A percentile compares a stretch with the other conserved stretches of the same genome.
phyloP scores from a whole-genome alignment of 306 rosid species.

The Sophora flavescens region DNA sequence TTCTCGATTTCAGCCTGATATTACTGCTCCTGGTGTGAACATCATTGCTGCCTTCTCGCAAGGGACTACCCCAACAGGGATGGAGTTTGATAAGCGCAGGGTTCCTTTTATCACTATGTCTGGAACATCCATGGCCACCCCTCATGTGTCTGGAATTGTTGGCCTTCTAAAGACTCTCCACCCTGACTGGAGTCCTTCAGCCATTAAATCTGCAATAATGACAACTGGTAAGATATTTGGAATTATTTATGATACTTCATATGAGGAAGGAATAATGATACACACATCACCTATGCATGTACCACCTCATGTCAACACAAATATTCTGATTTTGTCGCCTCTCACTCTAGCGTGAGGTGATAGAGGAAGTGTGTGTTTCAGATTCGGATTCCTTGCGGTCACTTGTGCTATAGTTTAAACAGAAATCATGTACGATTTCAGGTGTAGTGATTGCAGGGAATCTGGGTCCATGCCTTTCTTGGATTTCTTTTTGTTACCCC shows the following conservation, averaged over 20 bases:
- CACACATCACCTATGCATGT: no score
- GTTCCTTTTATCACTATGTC: slow-evolving; percentile 62
- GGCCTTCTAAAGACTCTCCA: slow-evolving; percentile 74
- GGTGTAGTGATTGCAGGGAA: no score
- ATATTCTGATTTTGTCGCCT: no score
- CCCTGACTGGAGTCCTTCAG: slow-evolving; percentile 74
- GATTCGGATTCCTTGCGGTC: no score
- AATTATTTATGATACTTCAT: not conserved
- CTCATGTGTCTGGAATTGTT: slow-evolving; percentile 75
- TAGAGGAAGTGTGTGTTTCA: no score
- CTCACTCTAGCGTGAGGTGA: no score
- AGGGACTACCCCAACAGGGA: slow-evolving; percentile 56
- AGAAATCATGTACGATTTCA: no score
- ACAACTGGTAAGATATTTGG: slow-evolving; percentile 54
- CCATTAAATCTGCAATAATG: slow-evolving; percentile 74
- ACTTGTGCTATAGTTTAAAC: no score
- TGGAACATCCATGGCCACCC: slow-evolving; percentile 90
- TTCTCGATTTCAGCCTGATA: slow-evolving; percentile 64
- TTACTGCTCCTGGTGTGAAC: slow-evolving; percentile 80
- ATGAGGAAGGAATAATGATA: no score
- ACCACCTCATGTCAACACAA: no score
- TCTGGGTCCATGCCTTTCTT: no score
- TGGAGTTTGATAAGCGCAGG: slow-evolving; percentile 53
- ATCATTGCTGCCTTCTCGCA: slow-evolving; percentile 67
- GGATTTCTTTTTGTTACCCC: not conserved